A percentile compares a stretch with the other conserved stretches of the same genome.
Evolutionary conservation across 2,329 filamentous ascomycete species (phyloP).

Genomic region (Pseudogymnoascus sp.): DNA sequence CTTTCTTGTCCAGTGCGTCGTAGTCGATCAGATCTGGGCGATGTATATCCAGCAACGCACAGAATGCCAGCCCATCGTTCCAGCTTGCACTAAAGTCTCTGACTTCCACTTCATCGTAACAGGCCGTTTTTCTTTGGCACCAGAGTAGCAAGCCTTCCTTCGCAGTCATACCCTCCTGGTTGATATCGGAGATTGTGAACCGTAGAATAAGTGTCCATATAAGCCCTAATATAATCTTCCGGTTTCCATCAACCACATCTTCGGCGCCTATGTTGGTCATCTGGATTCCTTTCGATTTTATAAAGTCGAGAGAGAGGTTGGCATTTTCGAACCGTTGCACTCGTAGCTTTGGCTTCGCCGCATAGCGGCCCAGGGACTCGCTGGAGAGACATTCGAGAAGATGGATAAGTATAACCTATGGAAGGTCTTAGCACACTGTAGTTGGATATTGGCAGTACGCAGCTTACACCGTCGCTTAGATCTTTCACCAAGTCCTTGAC

Average conservation of each 20-base stretch:
- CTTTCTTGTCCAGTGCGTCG: slow-evolving; percentile 84
- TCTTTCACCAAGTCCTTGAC: slow-evolving; percentile 85
- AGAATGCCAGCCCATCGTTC: slow-evolving; percentile 97
- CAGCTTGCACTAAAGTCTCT: slow-evolving; percentile 92
- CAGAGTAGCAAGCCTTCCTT: slow-evolving; percentile 92
- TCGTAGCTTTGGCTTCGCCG: slow-evolving; percentile 88
- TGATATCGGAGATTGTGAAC: slow-evolving; percentile 98
- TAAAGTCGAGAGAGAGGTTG: slow-evolving; percentile 89
- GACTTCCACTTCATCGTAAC: slow-evolving; percentile 94
- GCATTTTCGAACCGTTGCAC: slow-evolving; percentile 98
- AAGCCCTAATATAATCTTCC: slow-evolving; percentile 92
- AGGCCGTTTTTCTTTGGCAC: slow-evolving; percentile 98
- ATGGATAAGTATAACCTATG: slow-evolving; percentile 86
- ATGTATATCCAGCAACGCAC: slow-evolving; percentile 92
- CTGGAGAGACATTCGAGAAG: slow-evolving; percentile 91
- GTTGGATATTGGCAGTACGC: slow-evolving; percentile 9
- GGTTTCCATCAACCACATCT: slow-evolving; percentile 95
- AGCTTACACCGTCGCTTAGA: slow-evolving; percentile 83
- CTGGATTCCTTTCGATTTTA: slow-evolving; percentile 84
- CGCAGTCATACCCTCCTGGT: slow-evolving; percentile 93
- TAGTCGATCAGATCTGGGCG: slow-evolving; percentile 96
- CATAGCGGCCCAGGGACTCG: slow-evolving; percentile 94
- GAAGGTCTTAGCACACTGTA: slow-evolving; percentile 9
- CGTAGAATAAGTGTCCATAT: slow-evolving; percentile 98
- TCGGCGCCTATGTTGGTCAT: slow-evolving; percentile 98